Evolutionary conservation across 2,329 filamentous ascomycete species (phyloP).

Genomic region (Fusarium piperis): DNA sequence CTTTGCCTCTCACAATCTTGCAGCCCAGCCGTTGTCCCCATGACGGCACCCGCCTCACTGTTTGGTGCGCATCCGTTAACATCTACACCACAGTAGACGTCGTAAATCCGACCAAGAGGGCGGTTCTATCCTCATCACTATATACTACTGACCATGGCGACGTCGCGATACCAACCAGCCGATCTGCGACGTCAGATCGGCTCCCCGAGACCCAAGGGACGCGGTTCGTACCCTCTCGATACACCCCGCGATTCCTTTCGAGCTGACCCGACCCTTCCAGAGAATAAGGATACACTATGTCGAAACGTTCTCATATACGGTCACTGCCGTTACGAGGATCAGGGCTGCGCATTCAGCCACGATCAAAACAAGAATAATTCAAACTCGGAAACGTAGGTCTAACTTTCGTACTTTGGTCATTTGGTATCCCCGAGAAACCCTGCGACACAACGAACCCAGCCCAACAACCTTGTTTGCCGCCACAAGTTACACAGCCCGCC

Average conservation of each 20-base stretch:
- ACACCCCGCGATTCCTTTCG: constrained; percentile 4
- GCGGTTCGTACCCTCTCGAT: constrained; percentile 54
- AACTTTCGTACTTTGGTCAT: constrained; percentile 6
- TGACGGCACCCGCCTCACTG: background rate
- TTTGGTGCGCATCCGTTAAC: constrained; percentile 24
- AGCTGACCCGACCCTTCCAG: constrained; percentile 50
- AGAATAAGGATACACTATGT: constrained; percentile 90
- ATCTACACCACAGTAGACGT: constrained; percentile 47
- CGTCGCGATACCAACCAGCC: constrained; percentile 56
- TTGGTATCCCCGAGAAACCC: background rate
- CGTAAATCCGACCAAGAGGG: constrained; percentile 54
- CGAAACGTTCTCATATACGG: constrained; percentile 94
- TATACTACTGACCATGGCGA: constrained; percentile 54
- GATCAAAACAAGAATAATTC: constrained; percentile 70
- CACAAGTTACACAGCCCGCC: constrained; percentile 17
- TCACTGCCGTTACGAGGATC: constrained; percentile 90
- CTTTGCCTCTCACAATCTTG: background rate
- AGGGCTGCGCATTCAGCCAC: constrained; percentile 91
- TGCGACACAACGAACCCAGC: background rate
- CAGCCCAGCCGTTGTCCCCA: background rate
- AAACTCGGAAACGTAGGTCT: constrained; percentile 61
- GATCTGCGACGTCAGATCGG: constrained; percentile 63
- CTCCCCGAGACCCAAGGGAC: constrained; percentile 66
- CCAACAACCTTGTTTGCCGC: constrained; percentile 4
- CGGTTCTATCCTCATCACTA: constrained; percentile 40